A percentile compares a stretch with the other conserved stretches of the same genome.
Evolutionary conservation across 371 early-diverging fungal genomes (phyloP).

Genomic region (Saksenaea oblongispora): DNA sequence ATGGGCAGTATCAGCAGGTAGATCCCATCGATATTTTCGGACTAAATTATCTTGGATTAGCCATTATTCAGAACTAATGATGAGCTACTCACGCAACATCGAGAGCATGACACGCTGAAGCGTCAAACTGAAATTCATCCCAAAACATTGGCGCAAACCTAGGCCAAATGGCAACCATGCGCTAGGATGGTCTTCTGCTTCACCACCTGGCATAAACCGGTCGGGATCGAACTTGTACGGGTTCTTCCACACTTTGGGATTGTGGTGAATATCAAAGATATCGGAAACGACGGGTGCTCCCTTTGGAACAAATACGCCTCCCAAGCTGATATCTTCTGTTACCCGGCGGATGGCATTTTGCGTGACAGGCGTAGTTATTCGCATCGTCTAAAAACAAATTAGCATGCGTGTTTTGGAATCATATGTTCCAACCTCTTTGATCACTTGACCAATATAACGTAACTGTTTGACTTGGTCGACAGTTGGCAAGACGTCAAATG

Average conservation of each 20-base stretch:
- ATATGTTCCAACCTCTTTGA: constrained; percentile 27
- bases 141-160: constrained; percentile 59
- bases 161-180: constrained; percentile 56
- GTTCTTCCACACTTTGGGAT: constrained; percentile 37
- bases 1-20: constrained; percentile 30
- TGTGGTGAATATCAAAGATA: constrained; percentile 25
- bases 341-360: constrained; percentile 13
- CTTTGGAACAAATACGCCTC: constrained; percentile 13
- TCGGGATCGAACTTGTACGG: constrained; percentile 53
- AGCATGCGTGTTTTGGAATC: constrained; percentile 10
- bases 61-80: not conserved
- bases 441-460: constrained; percentile 41
- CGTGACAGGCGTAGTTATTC: constrained; percentile 10
- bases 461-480: constrained; percentile 46
- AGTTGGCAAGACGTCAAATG: constrained; percentile 40
- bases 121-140: constrained; percentile 57
- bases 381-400: constrained; percentile 9
- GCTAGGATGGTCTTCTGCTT: constrained; percentile 26
- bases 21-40: constrained; percentile 25
- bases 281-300: constrained; percentile 11
- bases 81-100: constrained; percentile 42
- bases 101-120: constrained; percentile 57
- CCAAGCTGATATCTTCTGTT: constrained; percentile 8
- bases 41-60: constrained; percentile 18
- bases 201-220: constrained; percentile 44